Base-by-base conservation (phyloP, 2,329 filamentous ascomycete genomes). In the Cordyceps cicadae region DNA sequence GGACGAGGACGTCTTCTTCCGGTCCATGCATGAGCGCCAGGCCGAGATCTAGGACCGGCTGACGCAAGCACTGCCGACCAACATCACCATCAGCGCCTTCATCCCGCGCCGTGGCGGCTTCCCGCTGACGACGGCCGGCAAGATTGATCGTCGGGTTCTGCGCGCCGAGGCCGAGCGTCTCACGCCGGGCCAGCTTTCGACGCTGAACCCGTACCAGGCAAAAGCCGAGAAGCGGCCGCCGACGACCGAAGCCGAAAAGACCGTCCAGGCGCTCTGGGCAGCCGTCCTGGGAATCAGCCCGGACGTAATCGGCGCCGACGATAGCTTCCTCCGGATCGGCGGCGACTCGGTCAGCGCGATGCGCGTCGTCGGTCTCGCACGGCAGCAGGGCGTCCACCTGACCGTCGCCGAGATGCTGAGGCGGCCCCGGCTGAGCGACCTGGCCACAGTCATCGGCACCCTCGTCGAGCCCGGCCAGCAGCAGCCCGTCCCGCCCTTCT, bases 291-390 rank as follows among this genome's bases (percentile, higher is more conserved):
- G 54, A 19, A 39, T 60, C 11, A 41, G 53, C 5, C 41, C 61
- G 12, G 52, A 54, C 7, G 39, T 46, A 4, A 74, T 60, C 32
- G 51, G 58, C 19, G 50, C 51, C n/a, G 58, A 60, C 29, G 49
- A 60, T 32, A 61, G 45, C 45, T 61, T 61, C 34, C 14, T 61
- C 34, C 29, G 41, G 6, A 37, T 61, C 2, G 59, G 52, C 3
- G 59, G 59, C 14, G 78, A 82, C 66, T 82, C 79, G 0, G 71
- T 81, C 4, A 71, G 73, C 3, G 79, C 79, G 1, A 81, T 81
- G 79, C 76, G 73, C 62, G 70, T 81, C 0, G 77, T 79, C 0
- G 72, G 77, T 0, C 68, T 72, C 9, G 75, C 77, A 1, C 72
- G 76, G 34, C 70, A 69, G 3, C 66, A 67, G 24, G 72, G 72